These are phyloP conservation scores for Cytospora schulzeri DNA, from an alignment of 2,329 filamentous ascomycete genomes.

Conservation along the genomic window DNA sequence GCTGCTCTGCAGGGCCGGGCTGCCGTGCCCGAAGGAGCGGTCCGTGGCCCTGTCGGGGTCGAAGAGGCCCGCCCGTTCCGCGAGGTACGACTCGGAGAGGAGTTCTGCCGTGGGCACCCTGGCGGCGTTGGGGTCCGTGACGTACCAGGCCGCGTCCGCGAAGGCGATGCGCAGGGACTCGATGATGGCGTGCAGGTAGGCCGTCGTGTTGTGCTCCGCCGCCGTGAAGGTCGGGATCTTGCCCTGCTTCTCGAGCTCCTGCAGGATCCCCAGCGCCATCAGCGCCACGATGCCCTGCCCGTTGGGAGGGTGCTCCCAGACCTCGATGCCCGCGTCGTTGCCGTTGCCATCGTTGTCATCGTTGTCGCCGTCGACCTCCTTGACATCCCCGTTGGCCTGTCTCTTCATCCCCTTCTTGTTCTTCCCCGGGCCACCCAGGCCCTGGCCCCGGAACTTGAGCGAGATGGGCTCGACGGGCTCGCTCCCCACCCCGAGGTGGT, in stretches of 20 bases:
- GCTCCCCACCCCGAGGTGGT: conserved; percentile 69
- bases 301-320: conserved; percentile 98
- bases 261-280: conserved; percentile 90
- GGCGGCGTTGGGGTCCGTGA: conserved; percentile 76
- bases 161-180: conserved; percentile 89
- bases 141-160: conserved; percentile 86
- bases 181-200: conserved; percentile 84
- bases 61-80: conserved; percentile 65
- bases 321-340: conserved; percentile 62
- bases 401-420: conserved; percentile 31
- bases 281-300: conserved; percentile 94
- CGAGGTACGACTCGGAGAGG: conserved; percentile 73
- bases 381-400: conserved; percentile 42
- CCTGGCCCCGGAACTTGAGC: conserved; percentile 72
- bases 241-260: conserved; percentile 76
- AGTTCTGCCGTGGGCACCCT: conserved; percentile 71
- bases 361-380: conserved; percentile 33
- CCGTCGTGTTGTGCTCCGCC: conserved; percentile 77
- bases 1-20: conserved; percentile 77
- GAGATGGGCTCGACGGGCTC: conserved; percentile 87
- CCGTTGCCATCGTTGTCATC: conserved; percentile 10
- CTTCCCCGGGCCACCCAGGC: conserved; percentile 38
- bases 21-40: conserved; percentile 70
- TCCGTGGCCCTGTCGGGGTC: conserved; percentile 63
- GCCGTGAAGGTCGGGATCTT: conserved; percentile 71